Base-by-base conservation (phyloP, 73 alveolate species). In the Blepharisma stoltei region DNA sequence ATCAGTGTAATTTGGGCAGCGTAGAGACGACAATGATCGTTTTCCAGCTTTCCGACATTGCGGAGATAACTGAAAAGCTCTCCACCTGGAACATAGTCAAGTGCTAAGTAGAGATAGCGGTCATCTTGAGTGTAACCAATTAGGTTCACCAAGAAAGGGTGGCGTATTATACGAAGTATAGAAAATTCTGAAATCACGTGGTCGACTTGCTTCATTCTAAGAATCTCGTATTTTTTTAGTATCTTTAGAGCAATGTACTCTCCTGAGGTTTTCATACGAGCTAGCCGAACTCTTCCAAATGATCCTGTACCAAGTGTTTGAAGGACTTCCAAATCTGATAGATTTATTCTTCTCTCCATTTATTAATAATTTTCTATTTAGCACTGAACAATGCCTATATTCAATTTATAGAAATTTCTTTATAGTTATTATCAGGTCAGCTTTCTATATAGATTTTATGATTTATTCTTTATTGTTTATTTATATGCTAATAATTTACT, bases 291-390 rank as follows among this genome's bases (percentile, higher is more conserved):
- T 41, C 98, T 86, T 14, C 99, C 98, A 70, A 94, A 95, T 27
- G 98, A 89, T 37, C 99, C 99, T 77, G 97, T 88, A 80, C 98
- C 99, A 76, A 95, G 84, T 20, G 98, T 95, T 80, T 92, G 94
- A 7, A 89, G 75, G 65, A 91, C 82, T 67, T 94, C 98, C 82
- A 81, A 94, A 23, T 94, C 97, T 32, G 41, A 32, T 32, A 32
- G 41, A 32, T 32, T 32, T 32, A 32, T 32, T 32, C 41, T 32
- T 32, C 41, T 32, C 41, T 32, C 41, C 41, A 32, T 32, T 32
- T 32, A 32, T 32, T 32, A 32, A 32, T 32, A 32, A 32, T 3
- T 32, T 32, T 32, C 41, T 32, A 32, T 32, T 32, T 32, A 3
- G 41, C 3, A 1, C 41, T 32, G 3, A 32, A 3, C 41, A 32